A percentile compares a stretch with the other conserved stretches of the same genome.
These are phyloP conservation scores for Maudiozyma humilis DNA, from an alignment of 1,139 yeast genomes.

Conservation along the genomic window DNA sequence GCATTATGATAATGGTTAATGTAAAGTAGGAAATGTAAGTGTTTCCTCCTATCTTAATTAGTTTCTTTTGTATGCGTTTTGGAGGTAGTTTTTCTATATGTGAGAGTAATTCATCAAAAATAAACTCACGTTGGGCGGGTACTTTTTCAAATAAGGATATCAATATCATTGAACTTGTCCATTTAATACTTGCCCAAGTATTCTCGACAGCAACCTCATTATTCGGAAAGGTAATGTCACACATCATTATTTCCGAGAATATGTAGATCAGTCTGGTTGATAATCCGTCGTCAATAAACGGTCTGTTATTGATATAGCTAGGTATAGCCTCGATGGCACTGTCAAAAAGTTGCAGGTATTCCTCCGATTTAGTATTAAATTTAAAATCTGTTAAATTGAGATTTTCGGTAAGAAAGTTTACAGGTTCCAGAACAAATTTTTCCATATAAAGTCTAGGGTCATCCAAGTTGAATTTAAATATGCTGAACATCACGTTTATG, in stretches of 20 bases:
- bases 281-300: slow-evolving; percentile 27
- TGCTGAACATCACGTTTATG: slow-evolving; percentile 36
- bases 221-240: slow-evolving; percentile 11
- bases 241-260: slow-evolving; percentile 26
- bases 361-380: not conserved
- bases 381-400: not conserved
- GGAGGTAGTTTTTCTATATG: slow-evolving; percentile 43
- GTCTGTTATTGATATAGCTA: slow-evolving; percentile 16
- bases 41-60: slow-evolving; percentile 16
- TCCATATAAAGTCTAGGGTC: slow-evolving; percentile 43
- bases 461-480: slow-evolving; percentile 36
- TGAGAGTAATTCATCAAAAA: slow-evolving; percentile 52
- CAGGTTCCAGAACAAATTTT: slow-evolving; percentile 35
- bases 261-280: slow-evolving; percentile 24
- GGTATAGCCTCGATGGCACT: slow-evolving; percentile 20
- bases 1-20: slow-evolving; percentile 19
- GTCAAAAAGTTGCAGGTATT: slow-evolving; percentile 8
- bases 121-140: slow-evolving; percentile 47
- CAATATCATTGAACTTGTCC: slow-evolving; percentile 35
- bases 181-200: slow-evolving; percentile 23
- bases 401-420: slow-evolving; percentile 34
- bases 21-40: slow-evolving; percentile 25
- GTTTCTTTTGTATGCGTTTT: slow-evolving; percentile 31
- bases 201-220: slow-evolving; percentile 10
- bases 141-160: slow-evolving; percentile 39